A percentile compares a stretch with the other conserved stretches of the same genome.
Evolutionary conservation across 2,329 filamentous ascomycete genomes (phyloP).

Genomic region (Aplosporella prunicola): DNA sequence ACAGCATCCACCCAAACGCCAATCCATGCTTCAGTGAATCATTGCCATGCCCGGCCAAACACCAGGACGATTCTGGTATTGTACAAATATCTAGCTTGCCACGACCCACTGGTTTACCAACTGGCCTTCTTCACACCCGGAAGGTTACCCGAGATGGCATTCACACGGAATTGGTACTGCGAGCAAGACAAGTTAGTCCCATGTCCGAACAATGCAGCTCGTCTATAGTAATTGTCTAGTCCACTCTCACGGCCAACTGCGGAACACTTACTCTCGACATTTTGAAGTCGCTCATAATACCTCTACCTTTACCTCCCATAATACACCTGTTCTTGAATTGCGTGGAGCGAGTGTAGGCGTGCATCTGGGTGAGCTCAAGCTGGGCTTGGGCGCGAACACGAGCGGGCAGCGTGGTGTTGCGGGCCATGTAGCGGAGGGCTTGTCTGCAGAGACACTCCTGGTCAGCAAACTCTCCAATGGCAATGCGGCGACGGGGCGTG

Average conservation of each 20-base stretch:
- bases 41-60: conserved; percentile 1
- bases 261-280: conserved; percentile 68
- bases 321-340: conserved; percentile 94
- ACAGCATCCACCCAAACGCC: conserved; percentile 18
- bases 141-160: conserved; percentile 74
- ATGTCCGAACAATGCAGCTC: neutral
- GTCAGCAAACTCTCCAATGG: neutral
- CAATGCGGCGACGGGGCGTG: neutral
- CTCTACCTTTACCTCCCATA: conserved; percentile 77
- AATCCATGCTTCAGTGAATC: conserved; percentile 17
- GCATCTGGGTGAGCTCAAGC: conserved; percentile 88
- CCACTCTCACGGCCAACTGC: neutral
- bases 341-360: conserved; percentile 85
- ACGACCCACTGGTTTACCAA: conserved; percentile 55
- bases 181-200: conserved; percentile 1
- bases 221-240: neutral
- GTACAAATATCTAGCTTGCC: neutral
- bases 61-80: conserved; percentile 3
- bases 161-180: conserved; percentile 86
- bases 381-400: conserved; percentile 84
- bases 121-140: conserved; percentile 94
- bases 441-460: conserved; percentile 48
- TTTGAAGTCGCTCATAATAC: conserved; percentile 89
- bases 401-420: conserved; percentile 76
- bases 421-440: conserved; percentile 73